Evolutionary conservation across 140 eudicot genomes (phyloP), one percentile per base, ranked within the genome.

Genomic region (Senecio squalidus): DNA sequence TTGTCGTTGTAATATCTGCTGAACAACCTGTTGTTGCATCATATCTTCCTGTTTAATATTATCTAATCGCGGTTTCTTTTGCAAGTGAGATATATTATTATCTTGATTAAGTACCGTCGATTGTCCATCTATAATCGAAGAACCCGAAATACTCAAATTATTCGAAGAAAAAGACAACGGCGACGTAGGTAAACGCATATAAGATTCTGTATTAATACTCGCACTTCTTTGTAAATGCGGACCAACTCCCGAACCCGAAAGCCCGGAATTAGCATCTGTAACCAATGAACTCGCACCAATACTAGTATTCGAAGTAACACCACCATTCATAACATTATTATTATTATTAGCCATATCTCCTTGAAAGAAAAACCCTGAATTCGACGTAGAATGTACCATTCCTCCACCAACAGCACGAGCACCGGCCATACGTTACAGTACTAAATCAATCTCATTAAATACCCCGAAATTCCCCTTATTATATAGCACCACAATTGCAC

Each of bases 21-120:
- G 96, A 56, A 88, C 48, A 67, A 76, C 90, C 73, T 93, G 99
- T 53, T 84, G 95, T 49, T 77, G 98, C 76, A 76, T 23, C 46
- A 82, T 76, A 49, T 88, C 99, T 66, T 88, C 96, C 67, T 84
- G 96, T 80, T 93, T 93, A 16, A 84, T 66, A n/a, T n/a, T n/a
- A 62, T 93, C 96, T 73, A 93, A 75, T 20, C 99, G 89, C 24
- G 99, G 99, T 76, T 84, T 93, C 93, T 93, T 93, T 39, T 88
- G 96, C 59, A 82, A 58, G 48, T 88, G 96, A 6, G 99, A 79
- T 30, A 78, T 53, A 45, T 58, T 66, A 26, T 60, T 74, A 15
- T 91, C 98, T 68, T 86, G 97, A 52, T 72, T 60, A 48, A 78
- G 79, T n/a, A n/a, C n/a, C n/a, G n/a, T n/a, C 14, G 16, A 36